Percentiles rank a stretch among this genome's conserved stretches.
phyloP scores from a whole-genome alignment of 2,329 filamentous ascomycete genomes.

The Curvularia eragrostidis region DNA sequence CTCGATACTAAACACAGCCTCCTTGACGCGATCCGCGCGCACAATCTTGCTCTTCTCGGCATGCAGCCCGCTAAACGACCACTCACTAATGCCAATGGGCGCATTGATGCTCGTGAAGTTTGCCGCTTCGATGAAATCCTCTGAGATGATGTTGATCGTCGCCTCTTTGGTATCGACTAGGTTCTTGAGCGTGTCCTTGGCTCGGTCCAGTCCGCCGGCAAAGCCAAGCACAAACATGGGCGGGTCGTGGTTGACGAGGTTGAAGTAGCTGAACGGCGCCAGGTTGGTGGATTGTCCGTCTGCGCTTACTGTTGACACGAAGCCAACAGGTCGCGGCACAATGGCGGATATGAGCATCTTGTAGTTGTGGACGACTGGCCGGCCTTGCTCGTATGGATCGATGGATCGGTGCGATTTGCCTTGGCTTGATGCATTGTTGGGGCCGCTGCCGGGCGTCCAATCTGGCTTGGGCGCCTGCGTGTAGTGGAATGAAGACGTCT shows the following conservation, averaged over 20 bases:
- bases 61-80: conserved; percentile 77
- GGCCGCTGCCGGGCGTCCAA: conserved; percentile 71
- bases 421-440: conserved; percentile 63
- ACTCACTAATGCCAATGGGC: conserved; percentile 78
- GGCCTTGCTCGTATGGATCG: conserved; percentile 76
- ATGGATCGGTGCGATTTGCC: conserved; percentile 74
- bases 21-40: conserved; percentile 73
- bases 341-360: conserved; percentile 87
- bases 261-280: conserved; percentile 87
- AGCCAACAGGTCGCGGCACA: conserved; percentile 80
- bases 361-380: conserved; percentile 78
- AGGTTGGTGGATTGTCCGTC: conserved; percentile 76
- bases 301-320: conserved; percentile 63
- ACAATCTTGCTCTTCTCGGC: conserved; percentile 71
- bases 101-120: conserved; percentile 82
- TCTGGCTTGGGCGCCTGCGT: conserved; percentile 69
- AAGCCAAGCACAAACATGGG: conserved; percentile 77
- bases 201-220: conserved; percentile 61
- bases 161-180: conserved; percentile 75
- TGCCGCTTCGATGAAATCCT: conserved; percentile 85
- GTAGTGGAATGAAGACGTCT: conserved; percentile 57
- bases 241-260: conserved; percentile 83
- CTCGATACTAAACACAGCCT: conserved; percentile 85
- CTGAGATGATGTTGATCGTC: conserved; percentile 81
- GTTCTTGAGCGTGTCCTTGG: conserved; percentile 83